phyloP scores from a whole-genome alignment of 495 filamentous ascomycete genomes.

The Hypoxylon lienhwacheense region DNA sequence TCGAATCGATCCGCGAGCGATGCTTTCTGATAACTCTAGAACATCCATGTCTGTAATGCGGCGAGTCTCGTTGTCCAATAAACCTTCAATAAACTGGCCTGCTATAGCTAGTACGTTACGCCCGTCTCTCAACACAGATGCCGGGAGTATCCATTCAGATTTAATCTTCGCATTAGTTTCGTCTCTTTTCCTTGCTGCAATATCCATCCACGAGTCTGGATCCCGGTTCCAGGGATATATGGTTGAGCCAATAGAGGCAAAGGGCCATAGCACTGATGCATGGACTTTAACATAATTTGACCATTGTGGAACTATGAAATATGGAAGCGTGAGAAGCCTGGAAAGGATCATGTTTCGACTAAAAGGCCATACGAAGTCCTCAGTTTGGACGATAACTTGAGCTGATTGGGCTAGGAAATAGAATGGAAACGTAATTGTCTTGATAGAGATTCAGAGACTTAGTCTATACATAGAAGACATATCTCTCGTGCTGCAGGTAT shows the following conservation, averaged over 20 bases:
- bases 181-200: not conserved
- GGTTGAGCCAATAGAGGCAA: not conserved
- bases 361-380: too few species aligned
- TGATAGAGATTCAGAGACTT: too few species aligned
- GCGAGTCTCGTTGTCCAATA: not conserved
- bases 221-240: not conserved
- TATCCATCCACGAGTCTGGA: not conserved
- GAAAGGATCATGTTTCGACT: too few species aligned
- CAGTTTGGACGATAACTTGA: too few species aligned
- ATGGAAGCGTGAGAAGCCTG: too few species aligned
- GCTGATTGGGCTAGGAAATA: too few species aligned
- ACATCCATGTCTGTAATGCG: not conserved
- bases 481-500: too few species aligned
- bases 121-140: not conserved
- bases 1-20: not conserved
- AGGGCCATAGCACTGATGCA: too few species aligned
- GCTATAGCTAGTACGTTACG: not conserved
- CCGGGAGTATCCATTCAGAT: not conserved
- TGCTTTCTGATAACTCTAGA: not conserved
- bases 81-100: not conserved
- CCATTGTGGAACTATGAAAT: too few species aligned
- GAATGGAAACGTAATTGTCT: too few species aligned
- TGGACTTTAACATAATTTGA: too few species aligned
- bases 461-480: too few species aligned
- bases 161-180: not conserved